A percentile compares a stretch with the other conserved stretches of the same genome.
phyloP scores from a whole-genome alignment of 352 stramenopile species.

The Elongisporangium senticosum region DNA sequence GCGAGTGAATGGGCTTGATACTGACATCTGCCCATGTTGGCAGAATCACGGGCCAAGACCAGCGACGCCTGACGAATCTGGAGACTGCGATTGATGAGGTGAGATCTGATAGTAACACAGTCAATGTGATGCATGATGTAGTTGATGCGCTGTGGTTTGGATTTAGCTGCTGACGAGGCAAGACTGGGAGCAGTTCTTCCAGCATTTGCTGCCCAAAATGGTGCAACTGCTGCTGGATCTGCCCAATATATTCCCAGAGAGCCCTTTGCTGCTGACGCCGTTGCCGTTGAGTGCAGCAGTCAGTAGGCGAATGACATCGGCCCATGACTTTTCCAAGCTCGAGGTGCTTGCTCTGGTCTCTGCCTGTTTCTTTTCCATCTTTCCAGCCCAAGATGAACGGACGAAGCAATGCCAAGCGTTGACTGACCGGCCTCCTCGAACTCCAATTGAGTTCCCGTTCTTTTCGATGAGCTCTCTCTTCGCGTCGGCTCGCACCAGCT shows the following conservation, averaged over 20 bases:
- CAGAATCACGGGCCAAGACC: conserved; percentile 25
- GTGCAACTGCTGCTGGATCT: conserved; percentile 36
- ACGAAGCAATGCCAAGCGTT: conserved; percentile 4
- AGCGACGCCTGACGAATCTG: conserved; percentile 24
- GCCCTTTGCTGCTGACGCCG: conserved; percentile 33
- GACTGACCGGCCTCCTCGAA: background rate
- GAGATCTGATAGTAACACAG: background rate
- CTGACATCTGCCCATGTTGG: conserved; percentile 1
- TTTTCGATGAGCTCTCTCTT: conserved; percentile 49
- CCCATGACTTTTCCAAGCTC: conserved; percentile 26
- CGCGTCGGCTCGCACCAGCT: conserved; percentile 12
- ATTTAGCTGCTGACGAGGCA: conserved; percentile 29
- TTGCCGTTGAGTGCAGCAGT: background rate
- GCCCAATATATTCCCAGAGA: conserved; percentile 37
- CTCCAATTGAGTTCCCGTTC: conserved; percentile 36
- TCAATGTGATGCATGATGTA: background rate
- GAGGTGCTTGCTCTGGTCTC: conserved; percentile 42
- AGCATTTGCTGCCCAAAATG: conserved; percentile 41
- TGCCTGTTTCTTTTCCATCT: conserved; percentile 59
- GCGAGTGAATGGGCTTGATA: background rate
- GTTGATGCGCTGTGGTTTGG: background rate
- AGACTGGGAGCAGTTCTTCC: conserved; percentile 35
- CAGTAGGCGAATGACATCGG: background rate
- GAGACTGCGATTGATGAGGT: conserved; percentile 35
- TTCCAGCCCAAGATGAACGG: conserved; percentile 34